Percentiles rank a stretch among this genome's conserved stretches.
Conservation (phyloP, 2,329 filamentous ascomycete genomes). For the Trematosphaeria pertusa region DNA sequence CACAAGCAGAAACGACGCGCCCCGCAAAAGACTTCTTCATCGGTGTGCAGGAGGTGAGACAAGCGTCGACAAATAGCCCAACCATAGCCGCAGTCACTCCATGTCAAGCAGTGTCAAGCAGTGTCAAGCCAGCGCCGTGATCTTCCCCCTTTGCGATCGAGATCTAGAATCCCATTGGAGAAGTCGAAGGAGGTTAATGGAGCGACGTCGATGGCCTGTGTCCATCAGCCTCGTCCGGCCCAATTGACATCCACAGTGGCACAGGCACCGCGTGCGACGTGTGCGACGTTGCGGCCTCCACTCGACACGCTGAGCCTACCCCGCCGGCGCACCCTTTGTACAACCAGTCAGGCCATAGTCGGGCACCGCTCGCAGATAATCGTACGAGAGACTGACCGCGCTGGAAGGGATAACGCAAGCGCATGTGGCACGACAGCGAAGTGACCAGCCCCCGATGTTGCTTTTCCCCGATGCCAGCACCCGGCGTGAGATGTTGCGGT, state of each 20-base stretch:
- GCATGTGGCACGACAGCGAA: slow-evolving; percentile 11
- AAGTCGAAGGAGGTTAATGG: too few species aligned
- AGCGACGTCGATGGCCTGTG: too few species aligned
- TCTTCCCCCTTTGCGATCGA: too few species aligned
- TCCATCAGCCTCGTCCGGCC: slow-evolving; percentile 9
- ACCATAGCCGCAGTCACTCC: too few species aligned
- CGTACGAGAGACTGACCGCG: slow-evolving; percentile 14
- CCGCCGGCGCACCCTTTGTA: slow-evolving; percentile 3
- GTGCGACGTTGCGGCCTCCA: slow-evolving; percentile 6
- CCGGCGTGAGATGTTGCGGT: neutral
- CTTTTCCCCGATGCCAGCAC: slow-evolving; percentile 7
- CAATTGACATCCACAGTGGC: slow-evolving; percentile 9
- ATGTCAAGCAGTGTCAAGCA: too few species aligned
- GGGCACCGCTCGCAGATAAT: slow-evolving; percentile 4
- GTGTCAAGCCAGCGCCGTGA: too few species aligned
- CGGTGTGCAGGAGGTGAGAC: too few species aligned
- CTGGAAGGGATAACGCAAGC: neutral
- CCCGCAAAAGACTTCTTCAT: too few species aligned
- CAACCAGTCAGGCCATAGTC: slow-evolving; percentile 18
- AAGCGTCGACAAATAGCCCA: too few species aligned
- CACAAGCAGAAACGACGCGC: too few species aligned
- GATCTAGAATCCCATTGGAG: too few species aligned
- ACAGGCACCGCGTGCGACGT: slow-evolving; percentile 13
- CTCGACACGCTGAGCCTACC: slow-evolving; percentile 3
- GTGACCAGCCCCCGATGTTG: neutral